phyloP scores from a whole-genome alignment of 768 basidiomycete species.

The Panaeolus cyanescens region DNA sequence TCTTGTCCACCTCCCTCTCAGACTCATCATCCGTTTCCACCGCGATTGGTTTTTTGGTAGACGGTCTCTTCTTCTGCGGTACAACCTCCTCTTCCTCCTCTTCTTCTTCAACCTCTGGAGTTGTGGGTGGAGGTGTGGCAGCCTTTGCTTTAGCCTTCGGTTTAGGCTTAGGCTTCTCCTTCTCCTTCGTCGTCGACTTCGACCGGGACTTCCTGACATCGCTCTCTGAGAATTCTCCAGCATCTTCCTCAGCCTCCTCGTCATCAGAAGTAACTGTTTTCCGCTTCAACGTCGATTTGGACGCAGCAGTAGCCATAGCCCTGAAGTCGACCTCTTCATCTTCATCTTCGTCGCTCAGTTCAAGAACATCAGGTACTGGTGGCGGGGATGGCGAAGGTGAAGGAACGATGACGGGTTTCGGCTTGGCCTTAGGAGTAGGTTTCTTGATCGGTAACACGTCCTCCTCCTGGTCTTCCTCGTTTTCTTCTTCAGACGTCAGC shows the following conservation, averaged over 20 bases:
- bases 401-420: not conserved
- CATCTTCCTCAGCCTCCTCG: slow-evolving; percentile 7
- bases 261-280: slow-evolving; percentile 1
- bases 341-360: not conserved
- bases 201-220: not conserved
- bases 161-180: not conserved
- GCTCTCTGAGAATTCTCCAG: not conserved
- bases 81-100: slow-evolving; percentile 4
- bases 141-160: slow-evolving; percentile 3
- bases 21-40: not conserved
- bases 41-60: not conserved
- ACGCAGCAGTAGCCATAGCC: not conserved
- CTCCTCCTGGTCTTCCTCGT: not conserved
- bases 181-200: not conserved
- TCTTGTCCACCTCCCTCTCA: slow-evolving; percentile 7
- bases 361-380: not conserved
- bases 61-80: slow-evolving; percentile 1
- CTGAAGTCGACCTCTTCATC: not conserved
- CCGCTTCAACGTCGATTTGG: not conserved
- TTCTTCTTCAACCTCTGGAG: slow-evolving; percentile 3
- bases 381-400: not conserved
- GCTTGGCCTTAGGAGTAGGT: not conserved
- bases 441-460: not conserved
- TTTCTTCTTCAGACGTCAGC: not conserved
- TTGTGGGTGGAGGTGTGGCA: not conserved